These are phyloP conservation scores for Candida manassasensis DNA, from an alignment of 805 yeast genomes.

Conservation along the genomic window DNA sequence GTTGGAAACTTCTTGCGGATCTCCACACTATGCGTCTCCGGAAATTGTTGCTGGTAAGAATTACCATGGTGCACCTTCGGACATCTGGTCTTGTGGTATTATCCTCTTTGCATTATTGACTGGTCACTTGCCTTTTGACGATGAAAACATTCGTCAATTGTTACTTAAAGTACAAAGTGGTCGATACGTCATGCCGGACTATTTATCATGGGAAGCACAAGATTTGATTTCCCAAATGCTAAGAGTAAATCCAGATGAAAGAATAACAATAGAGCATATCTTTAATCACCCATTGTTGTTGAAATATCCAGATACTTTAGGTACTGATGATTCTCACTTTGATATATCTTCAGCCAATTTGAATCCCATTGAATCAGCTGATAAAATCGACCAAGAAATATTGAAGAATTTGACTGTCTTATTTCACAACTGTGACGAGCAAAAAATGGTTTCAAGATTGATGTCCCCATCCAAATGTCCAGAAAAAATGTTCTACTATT, in stretches of 20 bases:
- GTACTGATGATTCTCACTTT: constrained; percentile 11
- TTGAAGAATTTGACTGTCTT: constrained; percentile 70
- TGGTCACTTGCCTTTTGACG: constrained; percentile 95
- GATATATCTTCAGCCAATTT: constrained; percentile 16
- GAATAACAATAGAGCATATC: constrained; percentile 77
- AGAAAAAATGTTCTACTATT: constrained; percentile 77
- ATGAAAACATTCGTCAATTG: constrained; percentile 85
- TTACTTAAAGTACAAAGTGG: constrained; percentile 91
- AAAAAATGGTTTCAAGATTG: constrained; percentile 49
- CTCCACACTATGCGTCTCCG: constrained; percentile 98
- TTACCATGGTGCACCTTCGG: constrained; percentile 95
- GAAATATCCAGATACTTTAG: constrained; percentile 49
- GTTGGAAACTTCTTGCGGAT: constrained; percentile 93
- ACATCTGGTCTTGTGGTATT: constrained; percentile 98
- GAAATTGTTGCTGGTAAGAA: constrained; percentile 94
- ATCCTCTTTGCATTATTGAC: constrained; percentile 89
- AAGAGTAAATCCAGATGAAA: constrained; percentile 70
- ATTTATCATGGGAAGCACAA: constrained; percentile 76
- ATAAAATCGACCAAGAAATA: constrained; percentile 69
- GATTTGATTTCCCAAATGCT: constrained; percentile 81
- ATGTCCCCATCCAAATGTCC: constrained; percentile 55
- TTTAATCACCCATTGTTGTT: constrained; percentile 74
- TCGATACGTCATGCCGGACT: constrained; percentile 74
- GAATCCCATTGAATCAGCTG: constrained; percentile 31
- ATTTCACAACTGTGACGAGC: constrained; percentile 72